phyloP scores from a whole-genome alignment of 352 stramenopile genomes.

The Pythium dissotocum region DNA sequence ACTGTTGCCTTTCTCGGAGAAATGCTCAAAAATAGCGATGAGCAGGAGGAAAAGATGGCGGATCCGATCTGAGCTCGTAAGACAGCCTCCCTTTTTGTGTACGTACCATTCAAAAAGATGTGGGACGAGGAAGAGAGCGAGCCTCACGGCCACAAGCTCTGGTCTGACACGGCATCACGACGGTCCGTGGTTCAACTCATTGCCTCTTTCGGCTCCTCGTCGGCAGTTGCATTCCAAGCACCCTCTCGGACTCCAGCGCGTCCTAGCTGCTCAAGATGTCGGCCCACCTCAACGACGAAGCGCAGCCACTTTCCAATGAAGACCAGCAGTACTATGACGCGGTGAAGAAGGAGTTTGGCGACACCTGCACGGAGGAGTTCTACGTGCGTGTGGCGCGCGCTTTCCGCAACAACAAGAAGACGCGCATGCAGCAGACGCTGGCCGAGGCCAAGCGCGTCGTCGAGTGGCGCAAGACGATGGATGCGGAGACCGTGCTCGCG shows the following conservation, averaged over 20 bases:
- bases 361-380: slow-evolving; percentile 62
- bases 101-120: neutral
- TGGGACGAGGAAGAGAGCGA: slow-evolving; percentile 1
- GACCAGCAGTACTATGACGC: slow-evolving; percentile 66
- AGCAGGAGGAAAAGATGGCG: neutral
- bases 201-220: slow-evolving; percentile 16
- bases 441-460: slow-evolving; percentile 65
- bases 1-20: neutral
- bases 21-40: neutral
- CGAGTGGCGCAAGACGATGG: slow-evolving; percentile 45
- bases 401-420: slow-evolving; percentile 68
- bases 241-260: neutral
- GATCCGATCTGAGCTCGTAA: slow-evolving; percentile 8
- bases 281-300: slow-evolving; percentile 42
- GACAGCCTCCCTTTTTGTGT: neutral
- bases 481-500: slow-evolving; percentile 53
- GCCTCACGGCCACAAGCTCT: neutral
- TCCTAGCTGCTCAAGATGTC: slow-evolving; percentile 6
- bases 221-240: neutral
- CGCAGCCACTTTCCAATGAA: slow-evolving; percentile 41
- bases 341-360: slow-evolving; percentile 50
- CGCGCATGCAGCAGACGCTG: slow-evolving; percentile 63
- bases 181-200: neutral
- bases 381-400: slow-evolving; percentile 60
- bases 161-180: neutral